Percentiles rank a stretch among this genome's conserved stretches.
Conservation (phyloP, 2,329 filamentous ascomycete genomes). For the Pyricularia grisea region DNA sequence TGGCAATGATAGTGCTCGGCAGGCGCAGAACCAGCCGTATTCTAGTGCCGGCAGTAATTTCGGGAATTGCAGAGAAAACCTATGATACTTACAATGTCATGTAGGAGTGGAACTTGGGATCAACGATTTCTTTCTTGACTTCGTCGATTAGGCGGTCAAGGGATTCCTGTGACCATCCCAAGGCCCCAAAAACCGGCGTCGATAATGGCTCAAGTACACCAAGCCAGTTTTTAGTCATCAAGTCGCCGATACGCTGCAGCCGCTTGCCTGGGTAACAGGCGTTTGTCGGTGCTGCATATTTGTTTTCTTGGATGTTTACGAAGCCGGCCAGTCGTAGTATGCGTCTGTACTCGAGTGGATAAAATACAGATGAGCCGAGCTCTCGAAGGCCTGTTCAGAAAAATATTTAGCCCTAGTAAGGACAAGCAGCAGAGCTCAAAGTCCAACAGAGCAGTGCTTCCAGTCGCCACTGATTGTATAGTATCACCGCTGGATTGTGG, state of each 20-base stretch:
- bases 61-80: background rate
- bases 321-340: conserved; percentile 20
- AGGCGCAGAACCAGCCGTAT: no score
- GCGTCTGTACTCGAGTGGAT: conserved; percentile 17
- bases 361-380: conserved; percentile 21
- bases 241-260: conserved; percentile 17
- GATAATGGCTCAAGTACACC: conserved; percentile 17
- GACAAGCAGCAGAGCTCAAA: background rate
- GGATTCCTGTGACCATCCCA: conserved; percentile 16
- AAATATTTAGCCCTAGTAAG: background rate
- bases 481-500: background rate
- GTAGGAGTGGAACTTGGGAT: conserved; percentile 18
- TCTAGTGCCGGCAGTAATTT: background rate
- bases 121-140: conserved; percentile 15
- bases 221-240: conserved; percentile 19
- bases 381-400: conserved; percentile 13
- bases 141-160: conserved; percentile 14
- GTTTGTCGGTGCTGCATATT: conserved; percentile 17
- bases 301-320: conserved; percentile 18
- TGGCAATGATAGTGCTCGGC: no score
- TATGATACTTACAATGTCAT: conserved; percentile 17
- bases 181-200: conserved; percentile 12
- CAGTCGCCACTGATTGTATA: no score
- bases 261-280: conserved; percentile 21
- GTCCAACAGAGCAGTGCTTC: no score